phyloP scores from a whole-genome alignment of 176 grass and related monocot genomes.

The Phyllostachys edulis region DNA sequence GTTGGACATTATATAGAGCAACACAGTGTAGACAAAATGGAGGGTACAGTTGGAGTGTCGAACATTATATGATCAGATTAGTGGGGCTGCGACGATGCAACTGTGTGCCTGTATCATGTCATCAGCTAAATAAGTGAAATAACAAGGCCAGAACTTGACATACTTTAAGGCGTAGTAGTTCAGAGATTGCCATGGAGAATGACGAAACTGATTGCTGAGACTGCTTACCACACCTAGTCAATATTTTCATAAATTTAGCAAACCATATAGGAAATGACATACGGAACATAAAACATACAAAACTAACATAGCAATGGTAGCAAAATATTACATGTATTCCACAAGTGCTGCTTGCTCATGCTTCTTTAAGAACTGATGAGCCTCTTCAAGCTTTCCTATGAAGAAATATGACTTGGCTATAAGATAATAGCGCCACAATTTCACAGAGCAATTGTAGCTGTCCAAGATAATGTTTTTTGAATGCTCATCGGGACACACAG shows the following conservation, averaged over 20 bases:
- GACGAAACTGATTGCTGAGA: conserved; percentile 47
- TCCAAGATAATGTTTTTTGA: conserved; percentile 28
- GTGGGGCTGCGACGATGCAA: neutral
- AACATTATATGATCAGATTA: neutral
- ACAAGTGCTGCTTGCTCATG: conserved; percentile 40
- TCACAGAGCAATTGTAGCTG: conserved; percentile 23
- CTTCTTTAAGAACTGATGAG: conserved; percentile 57
- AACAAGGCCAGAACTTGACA: conserved; percentile 11
- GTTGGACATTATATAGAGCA: neutral
- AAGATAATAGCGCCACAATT: conserved; percentile 63
- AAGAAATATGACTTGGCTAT: conserved; percentile 79
- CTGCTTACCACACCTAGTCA: conserved; percentile 43
- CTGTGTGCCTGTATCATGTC: neutral
- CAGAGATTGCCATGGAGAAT: conserved; percentile 43
- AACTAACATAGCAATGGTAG: conserved; percentile 13
- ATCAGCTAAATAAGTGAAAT: conserved; percentile 25
- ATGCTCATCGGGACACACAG: conserved; percentile 26
- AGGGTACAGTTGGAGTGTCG: neutral
- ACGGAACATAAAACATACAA: conserved; percentile 20
- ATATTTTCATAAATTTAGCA: conserved; percentile 35
- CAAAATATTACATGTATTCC: conserved; percentile 37
- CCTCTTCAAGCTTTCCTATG: conserved; percentile 73
- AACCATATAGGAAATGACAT: neutral
- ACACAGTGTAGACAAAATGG: conserved; percentile 2
- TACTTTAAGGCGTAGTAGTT: conserved; percentile 77